Evolutionary conservation across 352 stramenopile genomes (phyloP), one percentile per base, ranked within the genome.

Genomic region (Globisporangium cylindrosporum): DNA sequence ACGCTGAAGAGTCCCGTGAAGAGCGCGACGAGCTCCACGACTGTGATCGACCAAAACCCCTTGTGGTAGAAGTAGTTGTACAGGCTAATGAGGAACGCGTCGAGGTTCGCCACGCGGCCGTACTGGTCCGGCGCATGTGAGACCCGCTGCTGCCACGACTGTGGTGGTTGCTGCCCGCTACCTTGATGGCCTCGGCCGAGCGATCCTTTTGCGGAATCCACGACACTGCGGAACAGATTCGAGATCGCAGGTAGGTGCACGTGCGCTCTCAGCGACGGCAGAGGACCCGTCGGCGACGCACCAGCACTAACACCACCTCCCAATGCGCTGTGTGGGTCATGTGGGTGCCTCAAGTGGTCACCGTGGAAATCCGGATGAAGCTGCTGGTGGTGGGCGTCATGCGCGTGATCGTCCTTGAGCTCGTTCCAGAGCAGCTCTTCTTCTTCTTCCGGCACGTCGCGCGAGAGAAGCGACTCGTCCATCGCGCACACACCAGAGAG

Each of bases 11-110:
- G 85, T 12, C 99, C 83, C 14, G 97, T 98, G 18, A 92, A 41
- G 3, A 99, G 68, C 71, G 97, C 90, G 34, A 97, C 92, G 38
- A 98, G 69, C 66, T 98, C 93, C 15, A 95, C 80, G 8, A 90
- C 81, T 4, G 95, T 73, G 64, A 97, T 98, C 60, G 78, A 86
- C 75, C 86, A 90, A 60, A 98, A 92, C n/a, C 95, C 95, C 71
- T 96, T 95, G 75, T 97, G 87, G 70, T 96, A 92, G 73, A 97
- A 98, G 81, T 98, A 98, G 62, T 94, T 94, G 87, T 98, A 98
- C 74, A 98, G 76, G 49, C 79, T 90, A 67, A 91, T 95, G 58
- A 98, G 88, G 69, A 98, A 98, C 27, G 80, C 84, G 77, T 98
- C 94, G 38, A 98, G 77, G 73, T 93, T 96, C 38, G 76, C 70